These are phyloP conservation scores for Sisymbrium irio DNA, from an alignment of 345 rosid species.

Conservation along the genomic window DNA sequence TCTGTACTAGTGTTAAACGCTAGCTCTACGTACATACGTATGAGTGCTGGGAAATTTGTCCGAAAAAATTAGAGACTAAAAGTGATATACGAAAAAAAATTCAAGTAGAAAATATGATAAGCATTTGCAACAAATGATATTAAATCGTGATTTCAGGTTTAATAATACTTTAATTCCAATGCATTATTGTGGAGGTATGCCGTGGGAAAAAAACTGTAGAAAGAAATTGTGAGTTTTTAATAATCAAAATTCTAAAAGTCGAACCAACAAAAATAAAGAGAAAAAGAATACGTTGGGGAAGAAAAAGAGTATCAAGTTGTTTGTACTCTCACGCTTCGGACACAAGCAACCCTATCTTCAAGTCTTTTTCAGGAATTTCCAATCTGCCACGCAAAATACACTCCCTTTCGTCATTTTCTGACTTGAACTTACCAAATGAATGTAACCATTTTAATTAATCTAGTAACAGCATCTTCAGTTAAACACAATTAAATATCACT, in stretches of 20 bases:
- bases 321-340: conserved; percentile 12
- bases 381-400: conserved; percentile 36
- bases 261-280: not conserved
- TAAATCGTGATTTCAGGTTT: not conserved
- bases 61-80: not conserved
- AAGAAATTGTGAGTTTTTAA: not conserved
- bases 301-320: conserved; percentile 10
- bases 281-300: not conserved
- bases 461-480: not conserved
- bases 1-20: not conserved
- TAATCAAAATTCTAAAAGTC: not conserved
- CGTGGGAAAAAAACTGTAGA: not conserved
- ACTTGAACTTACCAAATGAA: conserved; percentile 21
- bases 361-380: conserved; percentile 20
- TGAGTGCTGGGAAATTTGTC: not conserved
- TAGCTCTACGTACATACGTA: not conserved
- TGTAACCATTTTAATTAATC: not conserved
- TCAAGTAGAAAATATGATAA: not conserved
- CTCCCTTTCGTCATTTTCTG: conserved; percentile 28
- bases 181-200: not conserved
- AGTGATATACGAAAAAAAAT: not conserved
- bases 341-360: conserved; percentile 19
- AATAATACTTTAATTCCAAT: no score
- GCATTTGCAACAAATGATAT: not conserved
- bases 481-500: conserved; percentile 6